Conservation (phyloP, 495 filamentous ascomycete species). For the Tuber melanosporum region DNA sequence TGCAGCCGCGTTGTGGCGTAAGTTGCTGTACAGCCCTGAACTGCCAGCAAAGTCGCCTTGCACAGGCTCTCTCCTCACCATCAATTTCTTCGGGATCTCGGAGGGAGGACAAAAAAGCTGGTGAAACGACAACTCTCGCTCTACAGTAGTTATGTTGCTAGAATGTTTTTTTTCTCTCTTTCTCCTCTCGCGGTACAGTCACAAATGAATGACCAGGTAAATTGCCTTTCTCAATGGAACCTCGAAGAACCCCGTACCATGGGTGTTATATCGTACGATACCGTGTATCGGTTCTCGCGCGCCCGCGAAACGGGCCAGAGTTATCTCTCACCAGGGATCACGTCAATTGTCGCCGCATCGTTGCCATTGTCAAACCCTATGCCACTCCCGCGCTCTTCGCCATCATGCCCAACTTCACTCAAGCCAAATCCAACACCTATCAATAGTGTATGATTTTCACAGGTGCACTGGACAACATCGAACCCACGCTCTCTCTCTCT, state of each 20-base stretch:
- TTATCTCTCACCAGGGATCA: neutral
- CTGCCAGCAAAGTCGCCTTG: conserved; percentile 17
- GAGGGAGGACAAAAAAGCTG: neutral
- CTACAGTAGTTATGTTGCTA: neutral
- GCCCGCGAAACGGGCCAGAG: neutral
- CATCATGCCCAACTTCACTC: neutral
- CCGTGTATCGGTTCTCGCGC: neutral
- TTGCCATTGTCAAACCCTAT: neutral
- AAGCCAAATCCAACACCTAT: neutral
- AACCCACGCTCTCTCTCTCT: neutral
- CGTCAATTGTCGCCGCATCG: conserved; percentile 2
- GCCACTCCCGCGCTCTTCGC: neutral
- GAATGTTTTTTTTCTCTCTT: neutral
- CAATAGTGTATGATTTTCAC: neutral
- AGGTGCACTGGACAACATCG: neutral
- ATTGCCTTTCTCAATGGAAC: neutral
- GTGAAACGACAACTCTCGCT: neutral
- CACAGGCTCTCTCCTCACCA: neutral
- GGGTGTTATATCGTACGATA: neutral
- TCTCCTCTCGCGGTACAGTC: neutral
- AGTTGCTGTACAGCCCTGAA: neutral
- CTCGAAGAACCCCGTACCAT: neutral
- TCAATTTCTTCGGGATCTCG: neutral
- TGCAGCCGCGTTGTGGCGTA: conserved; percentile 22
- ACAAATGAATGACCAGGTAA: neutral